Evolutionary conservation across 2,329 filamentous ascomycete genomes (phyloP), one percentile per base, ranked within the genome.

Genomic region (Teratosphaeria viscida): DNA sequence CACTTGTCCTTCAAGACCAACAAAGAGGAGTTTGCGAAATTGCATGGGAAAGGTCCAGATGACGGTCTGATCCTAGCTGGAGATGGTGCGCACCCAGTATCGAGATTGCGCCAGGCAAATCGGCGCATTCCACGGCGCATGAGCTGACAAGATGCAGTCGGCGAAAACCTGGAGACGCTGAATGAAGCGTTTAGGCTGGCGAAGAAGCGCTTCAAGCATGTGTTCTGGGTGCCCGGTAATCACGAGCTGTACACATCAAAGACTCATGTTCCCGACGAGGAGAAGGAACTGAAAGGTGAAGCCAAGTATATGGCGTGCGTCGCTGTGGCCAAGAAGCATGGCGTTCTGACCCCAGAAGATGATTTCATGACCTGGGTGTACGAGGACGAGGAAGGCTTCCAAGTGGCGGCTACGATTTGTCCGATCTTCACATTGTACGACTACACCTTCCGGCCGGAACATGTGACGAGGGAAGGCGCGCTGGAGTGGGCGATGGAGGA

Each of bases 391-490:
- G 74, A 81, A 4, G 81, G 79, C n/a, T 74, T 76, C 7, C 78
- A 77, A 26, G 74, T 74, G 3, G 77, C 77, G 5, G 78, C 73
- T 5, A 61, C 84, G 43, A 76, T 84, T 49, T 80, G 78, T 35
- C 82, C 79, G 35, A 76, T 82, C 56, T 84, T 84, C 73, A 83
- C 81, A 0, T 72, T 84, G 14, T 84, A 84, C 73, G 82, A 84
- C 70, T 84, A 84, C 70, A 80, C 75, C 62, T 84, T 83, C 68
- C 74, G 81, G 0, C 82, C 82, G 0, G 72, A 69, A 1, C 65
- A 80, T 54, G 75, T 84, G 8, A 70, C 73, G 29, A 70, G 78
- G 43, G 80, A 80, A 59, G 70, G 74, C 23, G 81, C 80, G 2
- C 62, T 79, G 7, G 73, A 71, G 1, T 79, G 77, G 77, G 77